Evolutionary conservation across 257 asterid species (phyloP).

Genomic region (Plectranthus barbatus): DNA sequence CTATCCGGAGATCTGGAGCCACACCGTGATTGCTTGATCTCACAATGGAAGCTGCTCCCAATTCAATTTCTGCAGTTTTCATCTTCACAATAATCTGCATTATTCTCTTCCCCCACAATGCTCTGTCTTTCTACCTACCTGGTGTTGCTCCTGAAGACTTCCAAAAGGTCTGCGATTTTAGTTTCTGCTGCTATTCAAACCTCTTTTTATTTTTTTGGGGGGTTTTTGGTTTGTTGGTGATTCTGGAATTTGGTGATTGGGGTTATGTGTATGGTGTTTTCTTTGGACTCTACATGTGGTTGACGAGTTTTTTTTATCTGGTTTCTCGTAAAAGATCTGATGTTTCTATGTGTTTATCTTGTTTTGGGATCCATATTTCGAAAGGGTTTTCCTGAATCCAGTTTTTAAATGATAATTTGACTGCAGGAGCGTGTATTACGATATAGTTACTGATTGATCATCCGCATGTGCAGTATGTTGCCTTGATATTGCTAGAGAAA

Average conservation of each 20-base stretch:
- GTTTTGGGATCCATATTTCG: not conserved
- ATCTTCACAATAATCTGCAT: constrained; percentile 17
- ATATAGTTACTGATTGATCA: not conserved
- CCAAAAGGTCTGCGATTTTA: constrained; percentile 31
- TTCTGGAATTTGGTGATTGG: not conserved
- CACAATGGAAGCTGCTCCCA: constrained; percentile 25
- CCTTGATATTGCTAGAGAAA: too few relatives aligned
- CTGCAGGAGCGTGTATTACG: not conserved
- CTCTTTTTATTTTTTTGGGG: not conserved
- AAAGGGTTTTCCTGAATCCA: not conserved
- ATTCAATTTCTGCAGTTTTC: constrained; percentile 12
- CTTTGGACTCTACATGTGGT: not conserved
- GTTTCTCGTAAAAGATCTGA: constrained; percentile 15
- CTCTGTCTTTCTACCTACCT: constrained; percentile 56
- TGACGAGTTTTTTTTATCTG: constrained; percentile 14
- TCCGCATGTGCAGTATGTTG: not conserved
- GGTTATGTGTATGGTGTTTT: not conserved
- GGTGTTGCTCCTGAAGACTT: constrained; percentile 81
- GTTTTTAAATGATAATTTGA: not conserved
- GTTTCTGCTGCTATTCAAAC: not conserved
- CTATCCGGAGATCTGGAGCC: constrained; percentile 20
- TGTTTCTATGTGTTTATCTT: not conserved
- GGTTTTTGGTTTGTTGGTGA: not conserved
- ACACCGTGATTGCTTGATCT: constrained; percentile 10
- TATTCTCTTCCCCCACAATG: constrained; percentile 37